phyloP scores from a whole-genome alignment of 768 basidiomycete species.

The Tylopilus balloui region DNA sequence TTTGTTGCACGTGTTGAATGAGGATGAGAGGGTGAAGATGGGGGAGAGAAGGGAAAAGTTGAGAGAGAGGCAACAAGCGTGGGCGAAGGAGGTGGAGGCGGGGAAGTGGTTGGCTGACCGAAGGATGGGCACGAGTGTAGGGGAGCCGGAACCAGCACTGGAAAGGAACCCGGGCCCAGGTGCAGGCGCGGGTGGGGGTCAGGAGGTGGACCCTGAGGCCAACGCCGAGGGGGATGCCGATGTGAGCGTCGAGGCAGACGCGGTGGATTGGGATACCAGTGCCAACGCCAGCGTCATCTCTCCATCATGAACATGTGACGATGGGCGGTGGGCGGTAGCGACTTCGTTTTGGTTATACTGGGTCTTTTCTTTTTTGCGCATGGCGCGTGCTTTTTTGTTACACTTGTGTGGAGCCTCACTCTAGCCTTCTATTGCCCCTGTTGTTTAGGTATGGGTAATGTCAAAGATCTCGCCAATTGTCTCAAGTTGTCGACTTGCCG shows the following conservation, averaged over 20 bases:
- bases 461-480: too few species aligned
- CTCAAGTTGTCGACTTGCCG: too few species aligned
- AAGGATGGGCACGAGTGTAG: background rate
- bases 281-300: background rate
- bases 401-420: too few species aligned
- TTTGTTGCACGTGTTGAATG: conserved; percentile 8
- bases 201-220: background rate
- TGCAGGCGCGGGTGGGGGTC: background rate
- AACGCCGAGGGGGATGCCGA: background rate
- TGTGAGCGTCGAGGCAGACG: background rate
- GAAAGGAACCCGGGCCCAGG: background rate
- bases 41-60: background rate
- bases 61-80: conserved; percentile 9
- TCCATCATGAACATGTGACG: conserved; percentile 3
- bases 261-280: background rate
- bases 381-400: too few species aligned
- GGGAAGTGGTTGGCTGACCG: conserved; percentile 13
- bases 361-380: too few species aligned
- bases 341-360: background rate
- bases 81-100: conserved; percentile 13
- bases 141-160: background rate
- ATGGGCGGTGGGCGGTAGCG: background rate
- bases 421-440: too few species aligned
- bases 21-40: conserved; percentile 8
- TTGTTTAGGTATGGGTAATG: too few species aligned